Base-by-base conservation (phyloP, 1,284 basidiomycete genomes). In the Puccinia coronata region DNA sequence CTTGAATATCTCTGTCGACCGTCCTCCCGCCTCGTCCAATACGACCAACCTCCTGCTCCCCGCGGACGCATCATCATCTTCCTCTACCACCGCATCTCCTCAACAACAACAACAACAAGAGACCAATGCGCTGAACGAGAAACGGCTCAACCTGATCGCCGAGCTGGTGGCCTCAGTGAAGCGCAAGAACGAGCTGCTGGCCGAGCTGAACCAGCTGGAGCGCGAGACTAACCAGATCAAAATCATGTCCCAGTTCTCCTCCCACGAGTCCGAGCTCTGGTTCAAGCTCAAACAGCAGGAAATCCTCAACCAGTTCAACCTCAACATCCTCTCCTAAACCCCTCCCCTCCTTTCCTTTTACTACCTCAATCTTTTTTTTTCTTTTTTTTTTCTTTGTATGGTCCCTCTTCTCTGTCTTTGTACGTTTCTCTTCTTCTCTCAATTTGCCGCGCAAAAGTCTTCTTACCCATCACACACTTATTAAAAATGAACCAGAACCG, bases 201-300 rank as follows among this genome's bases (percentile, higher is more conserved):
- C 8, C n/a, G 51, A 73, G 23, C 57, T 55, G 18, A 73, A 57
- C 53, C 25, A 25, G 8, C 36, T 73, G 18, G 71, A 73, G 57
- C 23, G 25, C 5, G 51, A 57, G 16, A 57, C 49, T 16, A 73
- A 73, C 23, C 49, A 73, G 23, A 73, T 73, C 36, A 57, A 55
- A 36, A 73, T 73, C 71, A 73, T 73, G 71, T 36, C 49, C 28
- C 31, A 53, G 18, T 57, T 73, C 31, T 55, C 55, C 12, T 55
- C 71, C 18, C 0, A 0, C 53, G 49, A 73, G 23, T 73, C 71
- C 18, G 47, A 73, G 16, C 36, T 57, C 20, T 73, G 71, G 71
- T 73, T 73, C 18, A 73, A 73, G 25, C 36, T 55, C 18, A 73
- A 73, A 73, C 71, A 73, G 28, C 71, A 73, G n/a, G 71, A 73